phyloP scores from a whole-genome alignment of 2,329 filamentous ascomycete genomes.

The Alternaria infectoria region DNA sequence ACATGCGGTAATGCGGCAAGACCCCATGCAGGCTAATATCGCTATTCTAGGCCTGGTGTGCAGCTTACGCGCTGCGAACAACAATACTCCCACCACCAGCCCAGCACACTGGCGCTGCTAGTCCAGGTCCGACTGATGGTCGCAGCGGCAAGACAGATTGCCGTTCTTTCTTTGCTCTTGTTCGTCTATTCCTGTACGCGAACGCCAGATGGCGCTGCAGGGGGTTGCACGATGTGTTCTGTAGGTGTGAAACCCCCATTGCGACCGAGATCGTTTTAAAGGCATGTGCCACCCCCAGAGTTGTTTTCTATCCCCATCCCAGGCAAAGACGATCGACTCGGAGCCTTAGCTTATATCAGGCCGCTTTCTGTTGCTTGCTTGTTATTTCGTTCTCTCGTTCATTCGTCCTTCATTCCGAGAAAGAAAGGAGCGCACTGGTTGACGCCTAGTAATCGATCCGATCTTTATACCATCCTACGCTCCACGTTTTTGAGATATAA shows the following conservation, averaged over 20 bases:
- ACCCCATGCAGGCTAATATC: slow-evolving; percentile 17
- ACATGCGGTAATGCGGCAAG: slow-evolving; percentile 14
- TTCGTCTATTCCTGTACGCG: slow-evolving; percentile 12
- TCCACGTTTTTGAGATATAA: neutral
- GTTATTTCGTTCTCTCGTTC: slow-evolving; percentile 22
- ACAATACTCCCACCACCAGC: slow-evolving; percentile 11
- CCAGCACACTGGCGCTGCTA: slow-evolving; percentile 6
- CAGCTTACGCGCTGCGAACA: slow-evolving; percentile 39
- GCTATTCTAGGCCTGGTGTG: slow-evolving; percentile 21
- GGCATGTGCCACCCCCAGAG: slow-evolving; percentile 29
- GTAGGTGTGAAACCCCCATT: slow-evolving; percentile 37
- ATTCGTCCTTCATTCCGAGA: slow-evolving; percentile 29
- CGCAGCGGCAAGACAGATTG: slow-evolving; percentile 32
- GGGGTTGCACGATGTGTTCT: slow-evolving; percentile 15
- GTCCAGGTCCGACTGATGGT: slow-evolving; percentile 8
- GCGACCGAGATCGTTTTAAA: slow-evolving; percentile 45
- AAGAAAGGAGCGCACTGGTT: slow-evolving; percentile 39
- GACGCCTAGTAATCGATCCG: slow-evolving; percentile 18
- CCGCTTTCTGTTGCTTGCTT: slow-evolving; percentile 8
- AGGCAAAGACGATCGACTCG: slow-evolving; percentile 14
- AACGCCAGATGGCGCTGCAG: slow-evolving; percentile 3
- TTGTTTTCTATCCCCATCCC: slow-evolving; percentile 20
- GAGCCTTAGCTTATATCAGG: slow-evolving; percentile 23
- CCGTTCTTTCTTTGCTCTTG: slow-evolving; percentile 14
- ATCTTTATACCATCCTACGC: slow-evolving; percentile 4